Evolutionary conservation across 805 yeast species (phyloP).

Genomic region (Pichia kluyveri): DNA sequence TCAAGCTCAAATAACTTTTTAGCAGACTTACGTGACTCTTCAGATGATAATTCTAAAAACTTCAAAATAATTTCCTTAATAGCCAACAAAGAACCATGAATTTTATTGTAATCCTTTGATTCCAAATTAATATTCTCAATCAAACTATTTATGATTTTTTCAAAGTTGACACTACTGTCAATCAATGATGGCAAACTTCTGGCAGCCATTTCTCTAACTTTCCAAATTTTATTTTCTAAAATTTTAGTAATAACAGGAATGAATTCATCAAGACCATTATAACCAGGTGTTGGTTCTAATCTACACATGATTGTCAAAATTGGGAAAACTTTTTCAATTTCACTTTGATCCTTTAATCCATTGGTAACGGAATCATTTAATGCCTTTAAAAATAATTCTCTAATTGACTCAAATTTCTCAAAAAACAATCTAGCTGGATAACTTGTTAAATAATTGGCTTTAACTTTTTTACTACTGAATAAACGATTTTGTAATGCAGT

Average conservation of each 20-base stretch:
- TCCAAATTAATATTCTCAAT: conserved; percentile 2
- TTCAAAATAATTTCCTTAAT: conserved; percentile 27
- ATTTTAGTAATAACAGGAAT: conserved; percentile 37
- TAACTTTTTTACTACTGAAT: conserved; percentile 50
- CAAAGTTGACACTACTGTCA: conserved; percentile 21
- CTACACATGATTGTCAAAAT: conserved; percentile 65
- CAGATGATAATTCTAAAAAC: not conserved
- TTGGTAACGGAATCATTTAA: conserved; percentile 27
- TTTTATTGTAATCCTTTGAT: conserved; percentile 29
- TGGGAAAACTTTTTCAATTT: conserved; percentile 58
- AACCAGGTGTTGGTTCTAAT: conserved; percentile 51
- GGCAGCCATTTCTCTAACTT: conserved; percentile 82
- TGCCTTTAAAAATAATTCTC: conserved; percentile 36
- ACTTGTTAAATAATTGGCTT: conserved; percentile 21
- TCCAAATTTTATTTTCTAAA: conserved; percentile 58
- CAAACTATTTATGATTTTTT: conserved; percentile 18
- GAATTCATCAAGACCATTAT: conserved; percentile 45
- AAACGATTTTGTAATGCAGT: conserved; percentile 73
- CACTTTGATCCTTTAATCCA: conserved; percentile 21
- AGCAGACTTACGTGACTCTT: not conserved
- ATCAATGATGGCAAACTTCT: conserved; percentile 50
- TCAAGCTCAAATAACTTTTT: not conserved
- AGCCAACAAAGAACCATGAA: conserved; percentile 56
- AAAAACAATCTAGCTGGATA: conserved; percentile 55
- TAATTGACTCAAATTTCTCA: conserved; percentile 47